Conservation (phyloP, 306 rosid genomes). For the Ammopiptanthus mongolicus region DNA sequence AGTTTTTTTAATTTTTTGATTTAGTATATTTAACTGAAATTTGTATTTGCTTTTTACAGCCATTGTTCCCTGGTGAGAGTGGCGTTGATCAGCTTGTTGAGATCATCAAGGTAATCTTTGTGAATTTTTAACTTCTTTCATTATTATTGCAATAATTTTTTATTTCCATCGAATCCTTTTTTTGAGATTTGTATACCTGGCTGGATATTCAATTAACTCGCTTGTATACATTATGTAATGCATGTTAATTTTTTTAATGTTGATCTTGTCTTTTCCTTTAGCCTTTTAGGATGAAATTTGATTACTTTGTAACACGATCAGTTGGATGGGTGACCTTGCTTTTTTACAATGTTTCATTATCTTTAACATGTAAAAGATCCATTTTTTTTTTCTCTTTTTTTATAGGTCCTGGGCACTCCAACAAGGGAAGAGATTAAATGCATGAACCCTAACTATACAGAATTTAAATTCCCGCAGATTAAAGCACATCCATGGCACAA, state of each 20-base stretch:
- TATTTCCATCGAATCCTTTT: background rate
- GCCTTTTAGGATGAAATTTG: background rate
- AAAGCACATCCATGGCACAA: slow-evolving; percentile 99
- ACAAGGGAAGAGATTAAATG: slow-evolving; percentile 98
- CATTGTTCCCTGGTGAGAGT: slow-evolving; percentile 96
- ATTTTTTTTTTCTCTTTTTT: slow-evolving; percentile 22
- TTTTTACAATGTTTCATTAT: background rate
- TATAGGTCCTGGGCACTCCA: slow-evolving; percentile 92
- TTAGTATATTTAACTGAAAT: background rate
- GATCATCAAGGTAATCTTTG: slow-evolving; percentile 75
- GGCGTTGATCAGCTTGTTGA: slow-evolving; percentile 99
- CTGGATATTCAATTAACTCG: background rate
- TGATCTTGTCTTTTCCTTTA: background rate
- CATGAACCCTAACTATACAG: slow-evolving; percentile 98
- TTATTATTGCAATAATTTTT: background rate
- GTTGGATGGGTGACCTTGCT: background rate
- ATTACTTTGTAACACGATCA: slow-evolving; percentile 9
- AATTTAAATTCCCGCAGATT: slow-evolving; percentile 95
- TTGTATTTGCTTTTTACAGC: slow-evolving; percentile 42
- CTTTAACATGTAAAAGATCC: slow-evolving; percentile 5
- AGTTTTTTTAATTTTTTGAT: background rate
- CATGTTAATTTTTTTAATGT: background rate
- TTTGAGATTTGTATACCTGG: background rate
- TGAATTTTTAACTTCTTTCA: background rate
- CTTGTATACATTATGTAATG: background rate